Evolutionary conservation across 2,329 filamentous ascomycete genomes (phyloP).

Genomic region (Fonsecaea nubica): DNA sequence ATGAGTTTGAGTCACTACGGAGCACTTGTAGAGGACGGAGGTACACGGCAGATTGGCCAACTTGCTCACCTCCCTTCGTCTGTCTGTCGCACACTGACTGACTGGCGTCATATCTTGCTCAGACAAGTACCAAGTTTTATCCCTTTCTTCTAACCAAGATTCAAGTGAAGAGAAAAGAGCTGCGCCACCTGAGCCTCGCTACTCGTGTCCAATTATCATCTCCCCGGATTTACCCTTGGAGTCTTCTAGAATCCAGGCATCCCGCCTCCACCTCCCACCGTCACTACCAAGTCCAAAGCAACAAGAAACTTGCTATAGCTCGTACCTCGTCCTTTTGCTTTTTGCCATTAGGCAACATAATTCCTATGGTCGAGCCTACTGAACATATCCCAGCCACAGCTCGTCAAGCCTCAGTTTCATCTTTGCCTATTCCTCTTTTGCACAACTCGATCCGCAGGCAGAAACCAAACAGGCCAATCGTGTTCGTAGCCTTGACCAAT

Average conservation of each 20-base stretch:
- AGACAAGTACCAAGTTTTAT: not conserved
- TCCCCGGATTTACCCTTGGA: too few species aligned
- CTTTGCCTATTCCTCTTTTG: not conserved
- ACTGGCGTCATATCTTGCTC: not conserved
- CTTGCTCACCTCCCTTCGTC: not conserved
- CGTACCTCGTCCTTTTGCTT: not conserved
- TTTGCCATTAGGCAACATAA: not conserved
- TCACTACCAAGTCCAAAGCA: not conserved
- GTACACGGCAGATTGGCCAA: not conserved
- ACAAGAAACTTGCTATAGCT: too few species aligned
- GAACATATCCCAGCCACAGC: not conserved
- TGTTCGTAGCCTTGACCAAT: constrained; percentile 4
- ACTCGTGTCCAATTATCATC: too few species aligned
- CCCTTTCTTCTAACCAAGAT: not conserved
- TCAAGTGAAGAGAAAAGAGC: too few species aligned
- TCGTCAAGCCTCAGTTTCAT: not conserved
- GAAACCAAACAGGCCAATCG: constrained; percentile 5
- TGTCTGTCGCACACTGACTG: not conserved
- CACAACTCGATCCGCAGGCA: not conserved
- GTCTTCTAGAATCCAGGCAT: not conserved
- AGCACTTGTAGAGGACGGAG: too few species aligned
- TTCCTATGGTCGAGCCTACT: not conserved
- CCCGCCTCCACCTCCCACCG: not conserved
- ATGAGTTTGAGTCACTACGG: not conserved
- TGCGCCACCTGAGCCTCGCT: too few species aligned